Conservation (phyloP, 352 stramenopile genomes). For the Aphanomyces cochlioides region DNA sequence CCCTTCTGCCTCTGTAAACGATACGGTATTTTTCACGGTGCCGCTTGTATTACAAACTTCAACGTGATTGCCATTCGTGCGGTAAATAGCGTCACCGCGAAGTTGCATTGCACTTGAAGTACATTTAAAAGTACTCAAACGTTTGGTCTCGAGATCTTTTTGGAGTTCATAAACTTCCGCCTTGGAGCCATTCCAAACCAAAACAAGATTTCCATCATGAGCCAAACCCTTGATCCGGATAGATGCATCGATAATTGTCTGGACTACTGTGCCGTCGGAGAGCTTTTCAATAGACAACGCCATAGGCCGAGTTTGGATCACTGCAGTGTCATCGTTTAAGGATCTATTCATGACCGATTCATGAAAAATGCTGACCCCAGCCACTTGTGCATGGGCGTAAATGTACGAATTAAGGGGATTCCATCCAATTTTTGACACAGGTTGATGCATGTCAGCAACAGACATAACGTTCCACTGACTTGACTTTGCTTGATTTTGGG, state of each 20-base stretch:
- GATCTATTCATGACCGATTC: slow-evolving; percentile 83
- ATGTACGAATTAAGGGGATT: slow-evolving; percentile 54
- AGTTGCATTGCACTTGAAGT: slow-evolving; percentile 66
- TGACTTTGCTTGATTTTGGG: slow-evolving; percentile 1
- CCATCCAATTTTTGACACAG: slow-evolving; percentile 64
- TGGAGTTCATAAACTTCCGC: slow-evolving; percentile 86
- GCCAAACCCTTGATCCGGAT: slow-evolving; percentile 84
- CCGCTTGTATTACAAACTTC: slow-evolving; percentile 87
- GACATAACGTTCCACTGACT: slow-evolving; percentile 63
- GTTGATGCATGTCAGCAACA: slow-evolving; percentile 45
- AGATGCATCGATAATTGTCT: slow-evolving; percentile 55
- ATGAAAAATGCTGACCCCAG: slow-evolving; percentile 67
- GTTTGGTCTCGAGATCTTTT: slow-evolving; percentile 51
- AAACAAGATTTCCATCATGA: slow-evolving; percentile 64
- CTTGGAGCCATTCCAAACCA: slow-evolving; percentile 83
- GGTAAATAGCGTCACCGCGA: slow-evolving; percentile 84
- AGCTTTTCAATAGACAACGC: slow-evolving; percentile 73
- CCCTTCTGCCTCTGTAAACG: slow-evolving; percentile 89
- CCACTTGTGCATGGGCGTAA: slow-evolving; percentile 66
- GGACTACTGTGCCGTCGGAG: slow-evolving; percentile 62
- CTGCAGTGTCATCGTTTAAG: slow-evolving; percentile 72
- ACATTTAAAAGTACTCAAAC: slow-evolving; percentile 69
- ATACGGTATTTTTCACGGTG: slow-evolving; percentile 82
- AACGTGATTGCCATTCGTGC: slow-evolving; percentile 76
- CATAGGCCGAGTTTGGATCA: slow-evolving; percentile 76